Percentiles rank a stretch among this genome's conserved stretches.
Conservation (phyloP, 2,329 filamentous ascomycete genomes). For the Ceratocystis lukuohia region DNA sequence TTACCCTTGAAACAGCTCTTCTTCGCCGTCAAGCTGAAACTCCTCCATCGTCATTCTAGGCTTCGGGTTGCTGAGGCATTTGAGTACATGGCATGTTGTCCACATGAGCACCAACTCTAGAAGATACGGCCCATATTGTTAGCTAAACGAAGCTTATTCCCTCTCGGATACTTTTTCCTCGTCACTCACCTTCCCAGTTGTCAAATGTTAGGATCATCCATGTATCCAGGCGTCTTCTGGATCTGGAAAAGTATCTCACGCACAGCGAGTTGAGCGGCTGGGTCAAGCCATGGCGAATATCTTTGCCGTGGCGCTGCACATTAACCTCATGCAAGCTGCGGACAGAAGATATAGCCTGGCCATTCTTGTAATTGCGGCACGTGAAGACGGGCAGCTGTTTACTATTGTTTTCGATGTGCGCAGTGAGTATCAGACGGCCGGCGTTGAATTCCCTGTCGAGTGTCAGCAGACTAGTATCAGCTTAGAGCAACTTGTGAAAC, state of each 20-base stretch:
- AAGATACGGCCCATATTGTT: neutral
- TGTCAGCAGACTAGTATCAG: neutral
- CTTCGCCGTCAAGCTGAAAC: constrained; percentile 30
- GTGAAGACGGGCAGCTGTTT: neutral
- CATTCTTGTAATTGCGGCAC: neutral
- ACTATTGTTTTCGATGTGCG: neutral
- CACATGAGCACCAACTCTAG: constrained; percentile 9
- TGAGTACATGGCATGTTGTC: constrained; percentile 34
- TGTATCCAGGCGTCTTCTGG: neutral
- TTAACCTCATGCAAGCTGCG: neutral
- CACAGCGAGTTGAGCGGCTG: neutral
- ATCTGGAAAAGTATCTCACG: neutral
- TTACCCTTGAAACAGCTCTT: constrained; percentile 42
- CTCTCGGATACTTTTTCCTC: neutral
- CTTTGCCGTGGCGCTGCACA: neutral
- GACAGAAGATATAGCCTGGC: neutral
- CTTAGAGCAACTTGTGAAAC: too few species aligned
- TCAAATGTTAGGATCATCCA: neutral
- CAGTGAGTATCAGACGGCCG: neutral
- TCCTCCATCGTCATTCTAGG: constrained; percentile 28
- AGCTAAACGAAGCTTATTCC: neutral
- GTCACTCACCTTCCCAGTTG: constrained; percentile 1
- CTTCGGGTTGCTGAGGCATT: constrained; percentile 27
- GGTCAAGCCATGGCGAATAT: neutral
- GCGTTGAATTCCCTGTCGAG: neutral